Base-by-base conservation (phyloP, 2,329 filamentous ascomycete genomes). In the Aaosphaeria arxii region DNA sequence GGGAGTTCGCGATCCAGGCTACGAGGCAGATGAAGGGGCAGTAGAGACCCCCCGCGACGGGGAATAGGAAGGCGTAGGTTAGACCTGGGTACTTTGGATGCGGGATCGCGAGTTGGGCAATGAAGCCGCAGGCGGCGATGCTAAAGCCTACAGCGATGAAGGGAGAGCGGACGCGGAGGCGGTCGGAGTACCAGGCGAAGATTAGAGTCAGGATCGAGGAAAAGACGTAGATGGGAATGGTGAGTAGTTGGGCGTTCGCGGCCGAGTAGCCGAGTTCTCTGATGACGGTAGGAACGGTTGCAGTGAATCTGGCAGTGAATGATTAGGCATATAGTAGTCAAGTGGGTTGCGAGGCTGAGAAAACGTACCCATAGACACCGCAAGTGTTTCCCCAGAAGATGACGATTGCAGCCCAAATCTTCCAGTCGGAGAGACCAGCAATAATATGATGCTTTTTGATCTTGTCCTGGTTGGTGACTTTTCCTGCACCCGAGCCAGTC, bases 101-200 rank as follows among this genome's bases (percentile, higher is more conserved):
- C 0, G 66, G 66, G 11, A 70, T 69, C 0, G 66, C 65, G 11
- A 84, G 71, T 29, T 84, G 74, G 35, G 84, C 75, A 46, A 76
- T 72, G 62, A 82, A 85, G 9, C 82, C 82, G 30, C 78, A 63
- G 1, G 76, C 76, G 7, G 78, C 74, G 44, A 83, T 68, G 24
- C 67, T 52, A 43, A 77, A 74, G 7, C 79, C 79, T 3, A 67
- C 56, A 11, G 84, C 71, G 33, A 78, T 77, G 67, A 83, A 84
- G 7, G 69, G 68, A 50, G 77, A 83, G 0, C 81, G 77, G 49
- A 77, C 76, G 38, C 72, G 75, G 4, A 77, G 61, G 1, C 71
- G 64, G 54, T 84, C 81, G 1, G 79, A 80, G 5, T 71, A 55
- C 55, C 73, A 76, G 1, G 80, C 77, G 29, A 71, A 71, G 7